phyloP scores from a whole-genome alignment of 2,329 filamentous ascomycete genomes.

The Pseudocercospora macadamiae region DNA sequence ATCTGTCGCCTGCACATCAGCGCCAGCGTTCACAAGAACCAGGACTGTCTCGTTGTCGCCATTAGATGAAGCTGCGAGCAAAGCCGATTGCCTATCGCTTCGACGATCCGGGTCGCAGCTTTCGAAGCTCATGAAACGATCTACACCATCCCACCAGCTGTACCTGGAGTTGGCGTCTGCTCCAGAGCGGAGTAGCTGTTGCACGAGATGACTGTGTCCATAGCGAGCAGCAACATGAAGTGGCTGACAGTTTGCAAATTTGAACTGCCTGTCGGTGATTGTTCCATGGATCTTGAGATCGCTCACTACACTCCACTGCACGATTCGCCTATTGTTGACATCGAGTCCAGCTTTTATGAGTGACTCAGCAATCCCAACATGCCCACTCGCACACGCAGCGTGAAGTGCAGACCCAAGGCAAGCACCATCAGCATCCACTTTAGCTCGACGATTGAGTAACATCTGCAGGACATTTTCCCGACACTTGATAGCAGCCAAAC shows the following conservation, averaged over 20 bases:
- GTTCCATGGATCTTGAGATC: not conserved
- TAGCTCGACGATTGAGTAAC: not conserved
- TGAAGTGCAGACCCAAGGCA: constrained; percentile 5
- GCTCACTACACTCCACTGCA: not conserved
- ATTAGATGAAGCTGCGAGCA: not conserved
- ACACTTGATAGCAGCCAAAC: not conserved
- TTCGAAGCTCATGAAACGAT: not conserved
- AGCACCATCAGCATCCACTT: not conserved
- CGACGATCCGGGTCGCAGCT: not conserved
- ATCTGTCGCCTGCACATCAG: not conserved
- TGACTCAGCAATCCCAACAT: not conserved
- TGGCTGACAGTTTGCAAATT: not conserved
- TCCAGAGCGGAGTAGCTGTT: not conserved
- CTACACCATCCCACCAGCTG: not conserved
- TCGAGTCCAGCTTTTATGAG: not conserved
- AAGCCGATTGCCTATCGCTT: not conserved
- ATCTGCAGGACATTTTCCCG: not conserved
- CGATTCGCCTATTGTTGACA: not conserved
- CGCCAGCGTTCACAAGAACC: not conserved
- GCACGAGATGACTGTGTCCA: not conserved
- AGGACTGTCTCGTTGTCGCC: not conserved
- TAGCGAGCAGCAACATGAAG: not conserved
- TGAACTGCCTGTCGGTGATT: not conserved
- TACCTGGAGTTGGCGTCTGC: not conserved
- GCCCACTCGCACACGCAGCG: not conserved